Base-by-base conservation (phyloP, 768 basidiomycete species). In the Exidia glandulosa region DNA sequence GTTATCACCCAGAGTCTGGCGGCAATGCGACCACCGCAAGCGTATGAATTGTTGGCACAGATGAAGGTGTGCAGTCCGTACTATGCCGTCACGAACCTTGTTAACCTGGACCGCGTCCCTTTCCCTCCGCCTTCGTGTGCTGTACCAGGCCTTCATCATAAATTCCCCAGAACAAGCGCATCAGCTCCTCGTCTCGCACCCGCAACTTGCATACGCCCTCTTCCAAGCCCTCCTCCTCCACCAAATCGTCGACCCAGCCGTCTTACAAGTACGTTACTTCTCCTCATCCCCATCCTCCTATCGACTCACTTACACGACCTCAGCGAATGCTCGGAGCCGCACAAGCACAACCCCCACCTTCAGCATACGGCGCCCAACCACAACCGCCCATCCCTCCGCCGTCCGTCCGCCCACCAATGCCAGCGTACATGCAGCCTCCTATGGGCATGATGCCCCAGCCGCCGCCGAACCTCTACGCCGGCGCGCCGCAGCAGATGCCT, bases 11-110 rank as follows among this genome's bases (percentile, higher is more conserved):
- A 88, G 68, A 88, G 86, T 2, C 78, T 99, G 50, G 94, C 88
- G 45, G 83, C 77, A 31, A 89, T 95, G 78, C 82, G 83, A 58
- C 90, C 92, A 0, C 79, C 76, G 37, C 90, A 95, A 68, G 76
- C 95, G 63, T 84, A 94, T 74, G 95, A 99, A 73, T 88, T 97
- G 9, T 76, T 99, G 65, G 88, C 88, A n/a, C 92, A 96, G 72
- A 94, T 95, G 88, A 98, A 98, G 86, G 96, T 94, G 70, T 68
- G 79, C 73, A 56, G 65, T 60, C 14, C 66, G 23, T 60, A 57
- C 58, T 50, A 45, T 61, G 60, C 59, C 61, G 32, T 23, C 19
- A 27, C 62, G 31, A 13, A 32, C 30, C 16, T 50, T 23, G 16
- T n/a, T n/a, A n/a, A n/a, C n/a, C n/a, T n/a, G n/a, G n/a, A 29